Evolutionary conservation across 805 yeast genomes (phyloP).

Genomic region (Barnettozyma wickerhamii): DNA sequence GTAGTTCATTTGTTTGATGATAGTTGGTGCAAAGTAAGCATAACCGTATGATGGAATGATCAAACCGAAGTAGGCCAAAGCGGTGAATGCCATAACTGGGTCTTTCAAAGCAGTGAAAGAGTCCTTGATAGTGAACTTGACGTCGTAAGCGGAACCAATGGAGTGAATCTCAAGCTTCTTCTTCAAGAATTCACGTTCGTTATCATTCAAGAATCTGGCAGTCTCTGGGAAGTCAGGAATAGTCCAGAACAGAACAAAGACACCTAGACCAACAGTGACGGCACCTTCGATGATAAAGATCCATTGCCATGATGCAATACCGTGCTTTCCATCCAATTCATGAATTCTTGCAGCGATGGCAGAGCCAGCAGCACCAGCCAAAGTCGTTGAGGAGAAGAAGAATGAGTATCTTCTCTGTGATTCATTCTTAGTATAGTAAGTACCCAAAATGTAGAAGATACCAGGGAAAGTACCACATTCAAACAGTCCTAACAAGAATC

Average conservation of each 20-base stretch:
- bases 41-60: constrained; percentile 37
- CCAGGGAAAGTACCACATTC: constrained; percentile 53
- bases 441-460: constrained; percentile 42
- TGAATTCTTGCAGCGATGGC: constrained; percentile 43
- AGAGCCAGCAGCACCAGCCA: constrained; percentile 57
- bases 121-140: constrained; percentile 30
- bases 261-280: constrained; percentile 36
- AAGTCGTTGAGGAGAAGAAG: constrained; percentile 47
- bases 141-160: constrained; percentile 34
- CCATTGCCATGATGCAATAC: constrained; percentile 44
- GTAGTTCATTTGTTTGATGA: constrained; percentile 39
- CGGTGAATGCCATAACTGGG: constrained; percentile 45
- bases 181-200: constrained; percentile 35
- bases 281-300: constrained; percentile 49
- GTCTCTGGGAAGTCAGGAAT: constrained; percentile 42
- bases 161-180: constrained; percentile 35
- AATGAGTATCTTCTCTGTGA: constrained; percentile 44
- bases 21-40: constrained; percentile 42
- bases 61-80: constrained; percentile 34
- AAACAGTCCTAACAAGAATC: constrained; percentile 49
- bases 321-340: constrained; percentile 40
- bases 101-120: constrained; percentile 43
- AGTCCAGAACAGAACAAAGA: constrained; percentile 31
- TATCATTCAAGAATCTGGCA: constrained; percentile 35
- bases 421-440: constrained; percentile 45